These are phyloP conservation scores for Crithidia expoeki DNA, from an alignment of 208 protist species.

Conservation along the genomic window DNA sequence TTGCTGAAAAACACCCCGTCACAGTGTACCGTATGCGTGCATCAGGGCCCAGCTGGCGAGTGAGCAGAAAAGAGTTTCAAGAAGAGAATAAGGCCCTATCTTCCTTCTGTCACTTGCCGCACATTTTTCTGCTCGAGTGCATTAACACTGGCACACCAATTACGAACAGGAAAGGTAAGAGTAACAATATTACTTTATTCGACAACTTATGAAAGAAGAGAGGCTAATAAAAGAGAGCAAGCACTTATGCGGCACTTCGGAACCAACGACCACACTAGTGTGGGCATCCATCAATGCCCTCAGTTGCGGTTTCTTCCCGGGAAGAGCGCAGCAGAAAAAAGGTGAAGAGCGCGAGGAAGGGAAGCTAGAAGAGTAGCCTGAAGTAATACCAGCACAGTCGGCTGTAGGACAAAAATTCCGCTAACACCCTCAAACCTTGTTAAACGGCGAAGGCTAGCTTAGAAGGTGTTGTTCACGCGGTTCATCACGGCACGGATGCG, in stretches of 20 bases:
- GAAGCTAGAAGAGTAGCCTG: conserved; percentile 9
- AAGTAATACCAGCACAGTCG: background rate
- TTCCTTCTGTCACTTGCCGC: too few species aligned
- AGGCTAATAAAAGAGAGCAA: background rate
- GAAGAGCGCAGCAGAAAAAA: conserved; percentile 3
- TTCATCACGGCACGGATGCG: conserved; percentile 95
- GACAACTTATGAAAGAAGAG: background rate
- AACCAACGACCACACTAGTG: background rate
- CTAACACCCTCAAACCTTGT: too few species aligned
- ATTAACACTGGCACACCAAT: background rate
- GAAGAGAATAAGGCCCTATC: too few species aligned
- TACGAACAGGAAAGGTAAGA: background rate
- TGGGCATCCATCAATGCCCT: background rate
- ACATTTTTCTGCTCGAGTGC: background rate
- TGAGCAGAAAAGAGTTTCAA: too few species aligned
- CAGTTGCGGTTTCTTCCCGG: background rate
- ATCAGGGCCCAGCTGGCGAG: too few species aligned
- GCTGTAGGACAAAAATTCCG: too few species aligned
- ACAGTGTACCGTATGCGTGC: too few species aligned
- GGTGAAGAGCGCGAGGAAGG: conserved; percentile 5
- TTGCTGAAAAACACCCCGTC: too few species aligned
- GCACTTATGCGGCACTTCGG: background rate
- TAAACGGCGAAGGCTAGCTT: background rate
- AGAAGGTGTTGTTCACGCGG: conserved; percentile 96
- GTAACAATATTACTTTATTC: background rate